Conservation (phyloP, 2,329 filamentous ascomycete genomes). For the Venturia aucupariae region DNA sequence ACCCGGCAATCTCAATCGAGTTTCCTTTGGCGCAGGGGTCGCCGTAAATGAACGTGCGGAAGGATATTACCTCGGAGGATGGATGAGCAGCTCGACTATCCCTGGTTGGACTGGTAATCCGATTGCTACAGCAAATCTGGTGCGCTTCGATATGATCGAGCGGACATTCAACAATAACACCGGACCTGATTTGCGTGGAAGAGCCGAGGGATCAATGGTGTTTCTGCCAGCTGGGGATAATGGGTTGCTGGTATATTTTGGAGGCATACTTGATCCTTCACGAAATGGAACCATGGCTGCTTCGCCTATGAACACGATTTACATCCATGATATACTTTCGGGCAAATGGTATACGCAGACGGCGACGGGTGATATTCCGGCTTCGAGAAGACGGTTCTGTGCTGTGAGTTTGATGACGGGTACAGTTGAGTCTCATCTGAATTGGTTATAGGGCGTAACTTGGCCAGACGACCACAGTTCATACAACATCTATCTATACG, state of each 20-base stretch:
- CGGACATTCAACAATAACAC: constrained; percentile 45
- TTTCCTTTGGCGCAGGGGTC: constrained; percentile 49
- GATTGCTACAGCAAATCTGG: constrained; percentile 42
- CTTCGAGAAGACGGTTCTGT: constrained; percentile 49
- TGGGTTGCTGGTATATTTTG: constrained; percentile 54
- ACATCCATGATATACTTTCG: constrained; percentile 52
- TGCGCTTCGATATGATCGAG: constrained; percentile 48
- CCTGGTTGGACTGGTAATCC: constrained; percentile 42
- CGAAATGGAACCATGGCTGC: constrained; percentile 38
- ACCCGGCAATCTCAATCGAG: constrained; percentile 31
- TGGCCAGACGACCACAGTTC: constrained; percentile 52
- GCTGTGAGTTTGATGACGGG: constrained; percentile 24
- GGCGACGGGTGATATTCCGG: constrained; percentile 45
- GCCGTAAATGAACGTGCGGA: constrained; percentile 45
- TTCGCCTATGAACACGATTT: constrained; percentile 28
- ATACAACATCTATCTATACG: constrained; percentile 59
- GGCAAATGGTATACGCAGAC: constrained; percentile 52
- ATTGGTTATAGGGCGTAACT: constrained; percentile 35
- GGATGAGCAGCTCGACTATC: constrained; percentile 46
- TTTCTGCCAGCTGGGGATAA: constrained; percentile 52
- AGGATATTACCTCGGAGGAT: constrained; percentile 56
- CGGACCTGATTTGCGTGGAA: constrained; percentile 43
- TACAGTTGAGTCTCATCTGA: neutral
- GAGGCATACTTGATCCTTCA: constrained; percentile 43
- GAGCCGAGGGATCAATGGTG: constrained; percentile 52